Evolutionary conservation across 176 grass and related monocot species (phyloP), one percentile per base, ranked within the genome.

Genomic region (Lolium rigidum): DNA sequence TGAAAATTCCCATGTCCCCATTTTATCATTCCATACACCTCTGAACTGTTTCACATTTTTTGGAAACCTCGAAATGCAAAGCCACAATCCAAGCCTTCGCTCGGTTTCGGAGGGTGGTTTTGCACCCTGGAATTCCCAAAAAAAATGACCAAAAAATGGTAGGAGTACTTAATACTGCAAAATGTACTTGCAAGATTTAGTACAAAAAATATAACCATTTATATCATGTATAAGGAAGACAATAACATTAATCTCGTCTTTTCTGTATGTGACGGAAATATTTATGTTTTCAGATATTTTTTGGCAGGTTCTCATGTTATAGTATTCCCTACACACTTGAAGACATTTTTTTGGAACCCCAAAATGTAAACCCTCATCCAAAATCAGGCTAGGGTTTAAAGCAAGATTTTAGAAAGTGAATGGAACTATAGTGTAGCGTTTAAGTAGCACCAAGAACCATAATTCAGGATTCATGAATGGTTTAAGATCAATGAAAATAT

Each of bases 401-500:
- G 14, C 26, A 66, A 66, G 63, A 66, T 66, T 35, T 65, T 37
- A 66, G 26, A 9, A 66, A 66, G 14, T 49, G 43, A 74, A 9
- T 12, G 13, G 0, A 51, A 26, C 15, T 75, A 52, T 31, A 75
- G 3, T 51, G 6, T 75, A 75, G 7, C n/a, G 22, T 74, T 74
- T 4, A 74, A 74, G 7, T 74, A 0, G 7, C 21, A 75, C 72
- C 72, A 75, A 75, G 46, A n/a, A 51, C 47, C 25, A 51, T 28
- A 28, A 15, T 76, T 74, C 71, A 51, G 22, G 22, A 16, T 51
- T 74, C 11, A 74, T 25, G 44, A 25, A 15, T 16, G 22, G 26
- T 43, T 26, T 55, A 55, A 76, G 54, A 79, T 62, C 46, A 61
- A 69, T 15, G 28, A 39, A 80, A 43, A 59, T 48, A 76, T 61